Percentiles rank a stretch among this genome's conserved stretches.
These are phyloP conservation scores for Nemania sp. DNA, from an alignment of 2,329 filamentous ascomycete species.

Conservation along the genomic window DNA sequence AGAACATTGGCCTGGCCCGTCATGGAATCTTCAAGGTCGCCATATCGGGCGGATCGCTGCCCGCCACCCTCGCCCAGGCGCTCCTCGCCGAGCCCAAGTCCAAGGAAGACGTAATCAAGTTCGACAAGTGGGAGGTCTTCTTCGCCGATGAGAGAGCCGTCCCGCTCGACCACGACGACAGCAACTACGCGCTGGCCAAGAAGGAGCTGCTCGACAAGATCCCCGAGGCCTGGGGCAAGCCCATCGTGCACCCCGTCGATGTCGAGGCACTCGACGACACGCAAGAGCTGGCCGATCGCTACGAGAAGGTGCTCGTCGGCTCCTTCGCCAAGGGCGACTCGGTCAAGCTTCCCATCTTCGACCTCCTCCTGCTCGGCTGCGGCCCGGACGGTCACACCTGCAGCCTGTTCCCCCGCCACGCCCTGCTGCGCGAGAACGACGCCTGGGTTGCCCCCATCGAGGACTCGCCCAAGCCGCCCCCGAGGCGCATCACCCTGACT, in stretches of 20 bases:
- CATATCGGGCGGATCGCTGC: constrained; percentile 91
- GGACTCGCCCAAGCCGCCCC: constrained; percentile 93
- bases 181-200: constrained; percentile 90
- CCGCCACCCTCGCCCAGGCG: constrained; percentile 82
- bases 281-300: constrained; percentile 91
- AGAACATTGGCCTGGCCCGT: constrained; percentile 77
- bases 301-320: constrained; percentile 84
- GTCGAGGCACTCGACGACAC: constrained; percentile 67
- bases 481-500: constrained; percentile 87
- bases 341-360: constrained; percentile 92
- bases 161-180: constrained; percentile 87
- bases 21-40: constrained; percentile 88
- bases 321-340: constrained; percentile 91
- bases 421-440: constrained; percentile 80
- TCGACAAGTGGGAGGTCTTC: constrained; percentile 95
- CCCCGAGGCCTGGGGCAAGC: constrained; percentile 66
- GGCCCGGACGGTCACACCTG: constrained; percentile 97
- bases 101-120: constrained; percentile 68
- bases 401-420: constrained; percentile 90
- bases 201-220: constrained; percentile 88
- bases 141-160: constrained; percentile 97
- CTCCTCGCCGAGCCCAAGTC: constrained; percentile 64
- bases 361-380: constrained; percentile 89
- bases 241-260: constrained; percentile 81
- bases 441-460: constrained; percentile 93